Percentiles rank a stretch among this genome's conserved stretches.
Evolutionary conservation across 2,329 filamentous ascomycete species (phyloP).

Genomic region (Colletotrichum sp.): DNA sequence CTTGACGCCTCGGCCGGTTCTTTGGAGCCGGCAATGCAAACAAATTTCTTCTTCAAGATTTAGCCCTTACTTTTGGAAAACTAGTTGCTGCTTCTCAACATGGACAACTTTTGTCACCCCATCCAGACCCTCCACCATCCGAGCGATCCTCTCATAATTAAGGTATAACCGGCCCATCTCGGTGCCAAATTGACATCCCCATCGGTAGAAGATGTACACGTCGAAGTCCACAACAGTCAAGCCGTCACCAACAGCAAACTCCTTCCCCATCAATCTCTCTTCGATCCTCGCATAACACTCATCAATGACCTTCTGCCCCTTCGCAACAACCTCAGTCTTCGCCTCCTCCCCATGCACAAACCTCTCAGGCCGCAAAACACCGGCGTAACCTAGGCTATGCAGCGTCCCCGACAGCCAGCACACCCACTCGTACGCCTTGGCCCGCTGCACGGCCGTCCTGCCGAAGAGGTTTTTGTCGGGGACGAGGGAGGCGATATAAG

Average conservation of each 20-base stretch:
- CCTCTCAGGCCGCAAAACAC: slow-evolving; percentile 27
- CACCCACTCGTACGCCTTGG: slow-evolving; percentile 36
- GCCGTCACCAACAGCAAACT: not conserved
- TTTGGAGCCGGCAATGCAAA: not conserved
- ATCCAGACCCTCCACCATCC: not conserved
- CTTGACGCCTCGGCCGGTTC: not conserved
- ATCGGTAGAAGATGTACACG: not conserved
- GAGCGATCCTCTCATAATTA: not conserved
- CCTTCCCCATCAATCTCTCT: not conserved
- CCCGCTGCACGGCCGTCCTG: slow-evolving; percentile 16
- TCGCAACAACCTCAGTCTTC: slow-evolving; percentile 18
- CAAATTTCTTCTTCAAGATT: not conserved
- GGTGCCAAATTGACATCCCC: not conserved
- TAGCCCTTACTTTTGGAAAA: fast-evolving
- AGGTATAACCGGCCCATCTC: not conserved
- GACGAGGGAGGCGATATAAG: slow-evolving; percentile 32
- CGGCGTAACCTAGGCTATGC: slow-evolving; percentile 32
- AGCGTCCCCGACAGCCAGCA: slow-evolving; percentile 35
- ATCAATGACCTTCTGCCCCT: slow-evolving; percentile 17
- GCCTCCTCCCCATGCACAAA: slow-evolving; percentile 27
- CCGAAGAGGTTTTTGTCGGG: slow-evolving; percentile 27
- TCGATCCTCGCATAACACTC: slow-evolving; percentile 25
- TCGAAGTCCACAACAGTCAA: not conserved
- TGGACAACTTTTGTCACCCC: not conserved
- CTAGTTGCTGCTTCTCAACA: not conserved